Evolutionary conservation across 108 stramenopile species (phyloP).

Genomic region (Nitzschia inconspicua): DNA sequence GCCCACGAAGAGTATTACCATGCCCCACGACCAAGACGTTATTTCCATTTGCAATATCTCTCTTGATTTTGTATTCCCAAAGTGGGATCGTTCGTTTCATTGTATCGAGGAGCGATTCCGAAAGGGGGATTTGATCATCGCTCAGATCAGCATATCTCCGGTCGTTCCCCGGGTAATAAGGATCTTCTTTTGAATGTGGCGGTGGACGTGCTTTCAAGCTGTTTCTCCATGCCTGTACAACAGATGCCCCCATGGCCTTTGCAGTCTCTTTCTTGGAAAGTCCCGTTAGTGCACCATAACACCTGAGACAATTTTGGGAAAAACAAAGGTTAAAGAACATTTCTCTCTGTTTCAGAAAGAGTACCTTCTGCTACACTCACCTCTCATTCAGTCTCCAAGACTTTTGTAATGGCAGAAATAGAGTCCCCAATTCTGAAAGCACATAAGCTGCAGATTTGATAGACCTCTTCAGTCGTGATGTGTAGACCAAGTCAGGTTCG

Average conservation of each 20-base stretch:
- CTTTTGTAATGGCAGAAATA: constrained; percentile 35
- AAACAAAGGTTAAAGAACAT: too few relatives aligned
- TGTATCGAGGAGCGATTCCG: constrained; percentile 56
- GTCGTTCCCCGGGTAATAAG: constrained; percentile 44
- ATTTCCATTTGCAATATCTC: constrained; percentile 51
- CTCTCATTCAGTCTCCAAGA: constrained; percentile 82
- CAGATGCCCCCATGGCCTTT: constrained; percentile 47
- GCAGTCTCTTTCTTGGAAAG: constrained; percentile 65
- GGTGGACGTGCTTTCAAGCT: constrained; percentile 49
- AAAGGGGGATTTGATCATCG: constrained; percentile 40
- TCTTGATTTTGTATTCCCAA: constrained; percentile 67
- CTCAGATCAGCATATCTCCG: constrained; percentile 45
- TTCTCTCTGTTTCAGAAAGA: too few relatives aligned
- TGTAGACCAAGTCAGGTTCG: constrained; percentile 71
- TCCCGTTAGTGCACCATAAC: constrained; percentile 78
- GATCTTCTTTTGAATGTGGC: constrained; percentile 29
- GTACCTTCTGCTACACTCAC: too few relatives aligned
- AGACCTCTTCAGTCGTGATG: constrained; percentile 68
- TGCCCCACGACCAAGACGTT: constrained; percentile 81
- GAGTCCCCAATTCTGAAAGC: constrained; percentile 48
- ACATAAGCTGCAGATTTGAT: constrained; percentile 68
- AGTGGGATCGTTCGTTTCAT: constrained; percentile 48
- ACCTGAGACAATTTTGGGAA: too few relatives aligned
- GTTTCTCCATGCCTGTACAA: constrained; percentile 63
- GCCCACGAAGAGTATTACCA: constrained; percentile 67